Base-by-base conservation (phyloP, 192 early-diverging fungal genomes). In the Entomortierella beljakovae region DNA sequence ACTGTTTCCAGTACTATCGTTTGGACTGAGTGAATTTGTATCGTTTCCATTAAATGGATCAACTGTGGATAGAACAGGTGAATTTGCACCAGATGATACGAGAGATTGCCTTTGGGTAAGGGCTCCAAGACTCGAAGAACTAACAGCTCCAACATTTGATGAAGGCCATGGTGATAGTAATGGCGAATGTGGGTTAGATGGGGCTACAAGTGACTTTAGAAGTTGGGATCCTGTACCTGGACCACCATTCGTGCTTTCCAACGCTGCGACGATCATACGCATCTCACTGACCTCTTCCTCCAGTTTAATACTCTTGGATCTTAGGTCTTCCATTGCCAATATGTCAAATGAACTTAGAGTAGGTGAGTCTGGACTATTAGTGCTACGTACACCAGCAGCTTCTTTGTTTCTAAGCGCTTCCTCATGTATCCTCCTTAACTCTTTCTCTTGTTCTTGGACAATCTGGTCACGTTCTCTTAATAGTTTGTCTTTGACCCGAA, bases 271-370 rank as follows among this genome's bases (percentile, higher is more conserved):
- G 18, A 68, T 72, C 60, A 57, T 40, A 22, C 76, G 64, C 62
- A 81, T 74, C 51, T 84, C 80, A 9, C 71, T 74, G 3, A 70
- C 43, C 35, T 82, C 75, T 26, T 60, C 72, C 35, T 82, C 81
- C 29, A 82, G 20, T 15, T 62, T 66, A 9, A 35, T 48, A 38
- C 72, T 61, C 51, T 70, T 70, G 34, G 34, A 22, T n/a, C 81
- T 62, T 31, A 75, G 67, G 1, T 68, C 63, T 3, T 76, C 81
- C 52, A 76, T 34, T 28, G 67, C 56, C 2, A 11, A 25, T 2
- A 70, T 37, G 49, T 79, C 75, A 65, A 69, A 79, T 23, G 60
- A 35, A 29, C 68, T 69, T 40, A 79, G 35, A 0, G 13, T 25
- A 0, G 49, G 29, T 7, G 56, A 50, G 9, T 2, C 22, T 1